Evolutionary conservation across 1,139 yeast genomes (phyloP).

Genomic region (Yamadazyma triangularis): DNA sequence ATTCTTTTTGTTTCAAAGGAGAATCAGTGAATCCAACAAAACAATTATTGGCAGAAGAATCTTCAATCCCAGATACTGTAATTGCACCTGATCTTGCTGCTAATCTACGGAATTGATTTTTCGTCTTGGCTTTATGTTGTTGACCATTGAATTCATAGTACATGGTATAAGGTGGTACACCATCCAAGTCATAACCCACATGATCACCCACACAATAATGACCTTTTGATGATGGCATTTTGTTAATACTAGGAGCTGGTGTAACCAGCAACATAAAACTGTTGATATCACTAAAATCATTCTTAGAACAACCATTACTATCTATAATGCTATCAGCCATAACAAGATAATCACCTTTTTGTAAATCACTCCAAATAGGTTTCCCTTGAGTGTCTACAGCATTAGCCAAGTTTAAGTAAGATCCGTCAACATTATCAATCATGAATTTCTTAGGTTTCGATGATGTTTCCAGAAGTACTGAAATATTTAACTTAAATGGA

Average conservation of each 20-base stretch:
- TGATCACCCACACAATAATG: constrained; percentile 90
- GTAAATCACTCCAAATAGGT: constrained; percentile 7
- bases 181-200: constrained; percentile 69
- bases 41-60: constrained; percentile 71
- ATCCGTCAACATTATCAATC: constrained; percentile 2
- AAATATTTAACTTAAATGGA: constrained; percentile 59
- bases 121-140: constrained; percentile 55
- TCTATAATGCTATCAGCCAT: constrained; percentile 57
- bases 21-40: constrained; percentile 50
- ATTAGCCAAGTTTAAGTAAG: constrained; percentile 11
- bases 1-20: constrained; percentile 31
- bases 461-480: constrained; percentile 20
- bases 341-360: constrained; percentile 51
- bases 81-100: constrained; percentile 81
- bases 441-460: constrained; percentile 3
- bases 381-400: constrained; percentile 6
- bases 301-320: constrained; percentile 62
- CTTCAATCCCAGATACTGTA: constrained; percentile 64
- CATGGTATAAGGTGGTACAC: constrained; percentile 75
- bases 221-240: constrained; percentile 30
- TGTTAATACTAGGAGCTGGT: constrained; percentile 66
- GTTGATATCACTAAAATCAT: constrained; percentile 32
- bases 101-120: constrained; percentile 54
- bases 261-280: constrained; percentile 53
- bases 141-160: constrained; percentile 68